A percentile compares a stretch with the other conserved stretches of the same genome.
Evolutionary conservation across 768 basidiomycete species (phyloP).

Genomic region (Lactarius trivialis): DNA sequence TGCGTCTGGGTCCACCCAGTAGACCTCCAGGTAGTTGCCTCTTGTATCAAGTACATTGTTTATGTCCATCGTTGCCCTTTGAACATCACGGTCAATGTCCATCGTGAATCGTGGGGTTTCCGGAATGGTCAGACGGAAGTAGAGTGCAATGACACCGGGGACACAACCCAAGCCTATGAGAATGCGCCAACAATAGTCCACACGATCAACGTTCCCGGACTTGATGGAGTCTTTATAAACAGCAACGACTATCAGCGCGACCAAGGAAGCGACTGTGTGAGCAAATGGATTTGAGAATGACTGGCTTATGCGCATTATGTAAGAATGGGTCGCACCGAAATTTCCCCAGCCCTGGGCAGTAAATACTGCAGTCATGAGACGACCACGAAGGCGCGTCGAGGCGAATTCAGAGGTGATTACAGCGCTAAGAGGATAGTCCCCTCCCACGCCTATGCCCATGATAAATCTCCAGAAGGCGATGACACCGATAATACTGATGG

Average conservation of each 20-base stretch:
- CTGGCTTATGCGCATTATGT: too few species aligned
- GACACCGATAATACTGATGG: conserved; percentile 65
- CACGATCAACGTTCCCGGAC: conserved; percentile 37
- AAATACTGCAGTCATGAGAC: conserved; percentile 88
- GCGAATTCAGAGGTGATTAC: too few species aligned
- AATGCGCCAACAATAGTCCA: conserved; percentile 82
- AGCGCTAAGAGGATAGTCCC: conserved; percentile 84
- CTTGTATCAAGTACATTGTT: conserved; percentile 48
- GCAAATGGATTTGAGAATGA: not conserved
- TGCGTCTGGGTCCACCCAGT: conserved; percentile 48
- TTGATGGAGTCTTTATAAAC: conserved; percentile 63
- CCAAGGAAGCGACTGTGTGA: conserved; percentile 50
- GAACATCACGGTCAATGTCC: conserved; percentile 81
- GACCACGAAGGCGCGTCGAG: too few species aligned
- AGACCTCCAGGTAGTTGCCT: conserved; percentile 28
- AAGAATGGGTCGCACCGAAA: conserved; percentile 42
- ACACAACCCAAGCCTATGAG: conserved; percentile 85
- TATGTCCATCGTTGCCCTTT: conserved; percentile 67
- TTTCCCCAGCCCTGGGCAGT: conserved; percentile 88
- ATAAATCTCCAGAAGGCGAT: conserved; percentile 81
- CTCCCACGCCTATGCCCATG: conserved; percentile 80
- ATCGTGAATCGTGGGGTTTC: conserved; percentile 89
- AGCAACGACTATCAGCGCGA: conserved; percentile 54
- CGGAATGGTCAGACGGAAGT: conserved; percentile 89
- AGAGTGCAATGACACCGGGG: conserved; percentile 73